Evolutionary conservation across 2,329 filamentous ascomycete species (phyloP).

Genomic region (Pseudocercospora fijiensis): DNA sequence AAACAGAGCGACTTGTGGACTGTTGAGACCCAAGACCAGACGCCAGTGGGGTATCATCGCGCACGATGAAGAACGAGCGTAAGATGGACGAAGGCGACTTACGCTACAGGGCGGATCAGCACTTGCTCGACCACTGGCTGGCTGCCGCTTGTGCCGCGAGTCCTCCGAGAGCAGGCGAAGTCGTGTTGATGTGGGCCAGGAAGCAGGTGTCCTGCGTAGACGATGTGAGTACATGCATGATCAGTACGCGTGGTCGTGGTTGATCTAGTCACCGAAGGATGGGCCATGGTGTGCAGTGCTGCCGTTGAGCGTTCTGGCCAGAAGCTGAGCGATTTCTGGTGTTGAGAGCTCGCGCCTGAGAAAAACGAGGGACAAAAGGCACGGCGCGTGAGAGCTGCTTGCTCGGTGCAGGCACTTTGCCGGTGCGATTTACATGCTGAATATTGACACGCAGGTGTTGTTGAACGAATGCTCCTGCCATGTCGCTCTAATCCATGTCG

Average conservation of each 20-base stretch:
- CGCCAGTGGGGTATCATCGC: not conserved
- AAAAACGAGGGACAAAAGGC: slow-evolving; percentile 2
- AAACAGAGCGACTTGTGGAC: slow-evolving; percentile 10
- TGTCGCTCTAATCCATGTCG: slow-evolving; percentile 6
- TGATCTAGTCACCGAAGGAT: slow-evolving; percentile 6
- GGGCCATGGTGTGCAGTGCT: not conserved
- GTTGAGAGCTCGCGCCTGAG: slow-evolving; percentile 16
- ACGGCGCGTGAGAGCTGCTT: not conserved
- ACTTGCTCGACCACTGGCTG: slow-evolving; percentile 7
- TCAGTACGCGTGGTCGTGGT: not conserved
- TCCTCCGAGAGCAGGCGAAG: slow-evolving; percentile 19
- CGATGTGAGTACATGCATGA: slow-evolving; percentile 12
- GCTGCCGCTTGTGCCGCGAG: slow-evolving; percentile 17
- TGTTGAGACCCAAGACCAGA: slow-evolving; percentile 17
- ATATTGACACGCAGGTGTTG: slow-evolving; percentile 7
- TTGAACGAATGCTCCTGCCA: slow-evolving; percentile 2
- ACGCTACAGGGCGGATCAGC: slow-evolving; percentile 23
- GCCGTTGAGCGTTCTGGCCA: not conserved
- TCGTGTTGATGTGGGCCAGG: slow-evolving; percentile 7
- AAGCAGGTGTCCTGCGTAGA: slow-evolving; percentile 6
- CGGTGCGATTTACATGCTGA: slow-evolving; percentile 10
- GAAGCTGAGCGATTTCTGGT: slow-evolving; percentile 6
- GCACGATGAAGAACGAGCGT: slow-evolving; percentile 8
- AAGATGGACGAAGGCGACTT: slow-evolving; percentile 17
- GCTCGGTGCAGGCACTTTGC: not conserved